Conservation (phyloP, 2,329 filamentous ascomycete genomes). For the Pseudocercospora vitis region DNA sequence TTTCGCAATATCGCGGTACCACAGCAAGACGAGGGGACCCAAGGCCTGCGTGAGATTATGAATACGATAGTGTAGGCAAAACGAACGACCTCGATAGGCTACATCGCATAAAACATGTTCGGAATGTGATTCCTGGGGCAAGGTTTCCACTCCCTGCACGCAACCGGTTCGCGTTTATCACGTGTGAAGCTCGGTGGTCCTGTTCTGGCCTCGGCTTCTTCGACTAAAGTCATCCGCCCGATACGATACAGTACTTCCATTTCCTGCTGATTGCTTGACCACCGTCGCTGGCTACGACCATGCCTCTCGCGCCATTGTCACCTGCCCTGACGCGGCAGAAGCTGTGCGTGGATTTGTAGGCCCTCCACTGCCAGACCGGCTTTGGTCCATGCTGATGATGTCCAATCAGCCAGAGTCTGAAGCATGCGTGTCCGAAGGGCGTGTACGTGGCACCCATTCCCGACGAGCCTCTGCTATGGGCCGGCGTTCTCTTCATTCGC, state of each 20-base stretch:
- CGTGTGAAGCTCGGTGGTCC: too few relatives aligned
- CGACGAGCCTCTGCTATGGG: constrained; percentile 79
- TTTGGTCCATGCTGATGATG: constrained; percentile 11
- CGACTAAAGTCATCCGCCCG: too few relatives aligned
- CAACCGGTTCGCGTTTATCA: neutral
- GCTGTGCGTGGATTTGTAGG: constrained; percentile 76
- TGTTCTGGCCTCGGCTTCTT: too few relatives aligned
- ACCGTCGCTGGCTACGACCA: neutral
- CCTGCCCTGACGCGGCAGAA: constrained; percentile 66
- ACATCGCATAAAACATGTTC: constrained; percentile 5
- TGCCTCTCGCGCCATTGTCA: constrained; percentile 11
- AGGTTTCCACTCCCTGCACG: neutral
- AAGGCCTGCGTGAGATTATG: neutral
- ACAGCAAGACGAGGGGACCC: neutral
- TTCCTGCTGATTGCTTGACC: too few relatives aligned
- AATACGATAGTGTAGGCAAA: neutral
- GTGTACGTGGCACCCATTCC: constrained; percentile 83
- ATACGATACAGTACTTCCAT: too few relatives aligned
- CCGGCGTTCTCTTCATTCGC: constrained; percentile 86
- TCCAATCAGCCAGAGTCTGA: constrained; percentile 31
- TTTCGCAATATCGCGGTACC: neutral
- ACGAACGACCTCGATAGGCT: neutral
- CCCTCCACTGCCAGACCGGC: neutral
- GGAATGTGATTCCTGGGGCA: neutral
- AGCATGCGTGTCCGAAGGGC: constrained; percentile 74